phyloP scores from a whole-genome alignment of 352 stramenopile species.

The Phytophthora capsici region DNA sequence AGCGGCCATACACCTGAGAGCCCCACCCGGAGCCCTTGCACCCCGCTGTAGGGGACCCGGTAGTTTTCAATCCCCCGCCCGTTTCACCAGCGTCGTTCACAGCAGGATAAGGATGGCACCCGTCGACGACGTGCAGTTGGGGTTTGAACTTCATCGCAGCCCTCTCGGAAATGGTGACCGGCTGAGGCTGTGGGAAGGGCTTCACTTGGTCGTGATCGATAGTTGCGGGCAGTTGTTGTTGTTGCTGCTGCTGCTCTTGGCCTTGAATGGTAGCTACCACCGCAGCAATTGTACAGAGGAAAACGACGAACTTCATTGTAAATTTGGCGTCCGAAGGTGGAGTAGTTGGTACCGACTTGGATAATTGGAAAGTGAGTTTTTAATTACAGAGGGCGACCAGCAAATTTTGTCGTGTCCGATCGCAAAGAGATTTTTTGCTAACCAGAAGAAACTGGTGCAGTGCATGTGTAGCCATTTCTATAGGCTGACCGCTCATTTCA shows the following conservation, averaged over 20 bases:
- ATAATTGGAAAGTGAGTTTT: conserved; percentile 11
- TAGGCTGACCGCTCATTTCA: too few species aligned
- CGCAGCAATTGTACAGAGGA: background rate
- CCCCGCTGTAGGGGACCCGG: conserved; percentile 23
- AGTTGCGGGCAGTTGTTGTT: conserved; percentile 8
- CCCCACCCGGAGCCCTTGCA: conserved; percentile 32
- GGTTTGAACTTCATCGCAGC: conserved; percentile 1
- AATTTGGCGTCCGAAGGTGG: too few species aligned
- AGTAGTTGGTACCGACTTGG: conserved; percentile 3
- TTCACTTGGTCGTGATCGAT: conserved; percentile 19
- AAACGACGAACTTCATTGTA: conserved; percentile 8
- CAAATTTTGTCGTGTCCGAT: conserved; percentile 3
- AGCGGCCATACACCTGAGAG: conserved; percentile 31
- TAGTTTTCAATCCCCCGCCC: background rate
- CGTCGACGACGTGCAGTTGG: too few species aligned
- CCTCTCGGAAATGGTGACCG: conserved; percentile 10
- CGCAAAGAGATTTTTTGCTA: background rate
- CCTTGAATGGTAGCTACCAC: conserved; percentile 3
- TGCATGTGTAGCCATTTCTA: too few species aligned
- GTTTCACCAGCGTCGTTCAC: conserved; percentile 37
- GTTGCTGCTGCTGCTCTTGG: conserved; percentile 11
- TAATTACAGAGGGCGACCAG: background rate
- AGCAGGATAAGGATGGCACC: background rate
- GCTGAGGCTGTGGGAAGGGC: conserved; percentile 6
- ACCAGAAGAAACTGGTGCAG: too few species aligned